phyloP scores from a whole-genome alignment of 2,329 filamentous ascomycete genomes.

The Phyllosticta citribraziliensis region DNA sequence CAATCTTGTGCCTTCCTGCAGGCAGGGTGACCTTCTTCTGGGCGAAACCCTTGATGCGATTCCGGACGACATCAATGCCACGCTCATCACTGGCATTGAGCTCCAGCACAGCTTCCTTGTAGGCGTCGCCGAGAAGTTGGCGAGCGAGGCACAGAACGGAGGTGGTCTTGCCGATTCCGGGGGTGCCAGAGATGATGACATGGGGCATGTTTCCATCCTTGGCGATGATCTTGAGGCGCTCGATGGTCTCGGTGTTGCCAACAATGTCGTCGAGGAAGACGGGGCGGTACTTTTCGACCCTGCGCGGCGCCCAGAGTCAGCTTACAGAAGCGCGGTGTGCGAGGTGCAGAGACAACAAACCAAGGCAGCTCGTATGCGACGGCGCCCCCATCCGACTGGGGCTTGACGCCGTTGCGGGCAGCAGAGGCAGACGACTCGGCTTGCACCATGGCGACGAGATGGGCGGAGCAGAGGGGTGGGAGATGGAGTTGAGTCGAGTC shows the following conservation, averaged over 20 bases:
- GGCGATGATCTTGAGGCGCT: conserved; percentile 94
- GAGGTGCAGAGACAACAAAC: conserved; percentile 34
- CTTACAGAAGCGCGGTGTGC: background rate
- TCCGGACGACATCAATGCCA: conserved; percentile 94
- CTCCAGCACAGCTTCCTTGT: conserved; percentile 95
- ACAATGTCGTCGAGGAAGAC: conserved; percentile 94
- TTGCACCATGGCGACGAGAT: conserved; percentile 32
- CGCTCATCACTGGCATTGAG: conserved; percentile 94
- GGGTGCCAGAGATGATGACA: conserved; percentile 98
- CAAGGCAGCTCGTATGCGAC: conserved; percentile 69
- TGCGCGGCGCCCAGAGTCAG: conserved; percentile 27
- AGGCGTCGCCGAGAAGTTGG: conserved; percentile 81
- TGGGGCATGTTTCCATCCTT: conserved; percentile 99
- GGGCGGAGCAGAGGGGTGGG: background rate
- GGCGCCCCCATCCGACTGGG: conserved; percentile 25
- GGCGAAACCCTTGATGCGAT: conserved; percentile 95
- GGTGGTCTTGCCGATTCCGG: conserved; percentile 96
- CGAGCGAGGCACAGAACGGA: conserved; percentile 87
- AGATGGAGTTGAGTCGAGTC: background rate
- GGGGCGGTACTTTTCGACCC: conserved; percentile 97
- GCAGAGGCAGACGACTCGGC: conserved; percentile 42
- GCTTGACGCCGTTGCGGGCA: conserved; percentile 33
- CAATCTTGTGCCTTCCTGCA: conserved; percentile 81
- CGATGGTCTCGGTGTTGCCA: conserved; percentile 94
- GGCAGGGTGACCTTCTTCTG: conserved; percentile 98